phyloP scores from a whole-genome alignment of 257 asterid genomes.

The Jasminum sambac region DNA sequence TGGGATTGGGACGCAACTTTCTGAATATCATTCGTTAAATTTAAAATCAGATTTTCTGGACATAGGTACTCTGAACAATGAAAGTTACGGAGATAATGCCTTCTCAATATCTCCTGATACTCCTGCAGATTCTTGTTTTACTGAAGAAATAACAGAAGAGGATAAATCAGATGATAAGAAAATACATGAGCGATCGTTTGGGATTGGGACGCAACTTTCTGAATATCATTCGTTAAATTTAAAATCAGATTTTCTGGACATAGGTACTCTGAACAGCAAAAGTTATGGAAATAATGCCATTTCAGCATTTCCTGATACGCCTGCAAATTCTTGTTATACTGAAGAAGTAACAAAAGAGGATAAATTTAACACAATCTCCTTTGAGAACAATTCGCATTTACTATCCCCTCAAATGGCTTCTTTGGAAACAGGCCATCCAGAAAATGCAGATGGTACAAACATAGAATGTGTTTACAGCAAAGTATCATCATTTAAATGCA shows the following conservation, averaged over 20 bases:
- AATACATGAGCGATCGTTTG: neutral
- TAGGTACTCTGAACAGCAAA: conserved; percentile 24
- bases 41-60: conserved; percentile 29
- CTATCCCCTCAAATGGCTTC: conserved; percentile 45
- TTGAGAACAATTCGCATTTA: conserved; percentile 29
- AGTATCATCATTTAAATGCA: conserved; percentile 28
- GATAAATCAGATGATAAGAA: conserved; percentile 7
- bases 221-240: conserved; percentile 31
- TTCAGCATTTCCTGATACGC: conserved; percentile 30
- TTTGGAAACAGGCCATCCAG: conserved; percentile 28
- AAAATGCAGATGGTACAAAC: conserved; percentile 33
- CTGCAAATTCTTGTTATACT: conserved; percentile 20
- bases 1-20: conserved; percentile 17
- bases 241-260: conserved; percentile 29
- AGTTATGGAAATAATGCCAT: conserved; percentile 25
- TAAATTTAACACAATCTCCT: conserved; percentile 27
- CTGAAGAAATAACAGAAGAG: conserved; percentile 13
- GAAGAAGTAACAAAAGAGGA: conserved; percentile 14
- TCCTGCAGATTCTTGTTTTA: conserved; percentile 22
- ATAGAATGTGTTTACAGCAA: conserved; percentile 41
- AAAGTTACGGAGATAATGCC: conserved; percentile 24
- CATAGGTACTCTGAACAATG: conserved; percentile 24
- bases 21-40: conserved; percentile 33
- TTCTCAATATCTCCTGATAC: conserved; percentile 28
- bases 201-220: conserved; percentile 14